Conservation (phyloP, 768 basidiomycete genomes). For the Pleurotus pulmonarius region DNA sequence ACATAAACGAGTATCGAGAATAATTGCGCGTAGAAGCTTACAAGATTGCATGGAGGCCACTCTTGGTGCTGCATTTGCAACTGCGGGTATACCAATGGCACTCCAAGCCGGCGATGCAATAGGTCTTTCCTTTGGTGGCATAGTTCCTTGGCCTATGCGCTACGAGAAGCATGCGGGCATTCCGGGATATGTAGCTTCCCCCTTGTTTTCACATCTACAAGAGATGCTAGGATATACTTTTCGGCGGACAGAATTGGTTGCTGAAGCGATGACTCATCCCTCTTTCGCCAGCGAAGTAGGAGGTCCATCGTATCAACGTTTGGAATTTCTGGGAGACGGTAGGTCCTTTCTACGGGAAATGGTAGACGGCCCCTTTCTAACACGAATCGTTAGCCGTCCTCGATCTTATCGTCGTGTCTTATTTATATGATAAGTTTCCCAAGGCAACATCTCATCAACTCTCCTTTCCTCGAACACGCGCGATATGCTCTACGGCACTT, state of each 20-base stretch:
- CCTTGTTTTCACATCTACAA: slow-evolving; percentile 55
- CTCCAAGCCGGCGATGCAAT: slow-evolving; percentile 61
- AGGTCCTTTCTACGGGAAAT: slow-evolving; percentile 19
- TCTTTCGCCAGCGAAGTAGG: slow-evolving; percentile 53
- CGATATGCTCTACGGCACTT: slow-evolving; percentile 71
- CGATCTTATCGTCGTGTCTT: slow-evolving; percentile 67
- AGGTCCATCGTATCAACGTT: slow-evolving; percentile 72
- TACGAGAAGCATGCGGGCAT: slow-evolving; percentile 36
- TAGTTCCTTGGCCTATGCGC: slow-evolving; percentile 63
- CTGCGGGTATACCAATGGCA: slow-evolving; percentile 70
- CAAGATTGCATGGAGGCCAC: slow-evolving; percentile 90
- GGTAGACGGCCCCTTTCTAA: slow-evolving; percentile 7
- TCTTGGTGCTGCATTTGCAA: slow-evolving; percentile 71
- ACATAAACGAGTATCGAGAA: slow-evolving; percentile 34
- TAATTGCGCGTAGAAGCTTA: slow-evolving; percentile 64
- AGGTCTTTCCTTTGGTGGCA: slow-evolving; percentile 71
- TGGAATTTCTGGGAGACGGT: slow-evolving; percentile 93
- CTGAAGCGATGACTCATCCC: slow-evolving; percentile 85
- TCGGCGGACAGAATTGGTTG: slow-evolving; percentile 52
- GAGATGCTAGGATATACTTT: slow-evolving; percentile 69
- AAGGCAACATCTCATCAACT: slow-evolving; percentile 74
- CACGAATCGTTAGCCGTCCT: slow-evolving; percentile 49
- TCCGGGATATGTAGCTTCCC: slow-evolving; percentile 17
- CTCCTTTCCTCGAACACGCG: slow-evolving; percentile 63
- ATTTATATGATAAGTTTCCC: slow-evolving; percentile 69